A percentile compares a stretch with the other conserved stretches of the same genome.
Evolutionary conservation across 129 eudicot species (phyloP).

Genomic region (Saussurea involucrata): DNA sequence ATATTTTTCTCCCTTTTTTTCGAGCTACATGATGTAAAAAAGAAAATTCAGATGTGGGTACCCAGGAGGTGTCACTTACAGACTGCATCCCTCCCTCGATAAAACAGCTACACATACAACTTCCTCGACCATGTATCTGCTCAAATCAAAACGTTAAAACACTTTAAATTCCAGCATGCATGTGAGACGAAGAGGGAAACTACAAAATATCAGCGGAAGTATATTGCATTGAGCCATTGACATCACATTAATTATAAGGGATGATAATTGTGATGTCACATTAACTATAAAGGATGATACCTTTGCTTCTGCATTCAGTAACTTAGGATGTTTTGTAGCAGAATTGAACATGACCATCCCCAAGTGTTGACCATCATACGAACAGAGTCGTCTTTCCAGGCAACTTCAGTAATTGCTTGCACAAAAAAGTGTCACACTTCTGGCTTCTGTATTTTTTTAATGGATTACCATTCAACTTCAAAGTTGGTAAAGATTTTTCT

Average conservation of each 20-base stretch:
- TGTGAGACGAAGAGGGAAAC: background rate
- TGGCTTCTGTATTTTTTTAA: too few relatives aligned
- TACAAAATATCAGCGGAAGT: too few relatives aligned
- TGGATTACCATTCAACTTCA: background rate
- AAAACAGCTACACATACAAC: constrained; percentile 27
- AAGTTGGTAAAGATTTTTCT: background rate
- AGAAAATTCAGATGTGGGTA: constrained; percentile 33
- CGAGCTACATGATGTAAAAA: constrained; percentile 31
- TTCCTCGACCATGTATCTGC: constrained; percentile 45
- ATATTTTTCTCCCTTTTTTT: constrained; percentile 33
- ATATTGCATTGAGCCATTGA: background rate
- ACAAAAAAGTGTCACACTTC: too few relatives aligned
- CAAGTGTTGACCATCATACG: background rate
- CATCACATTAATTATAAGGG: background rate
- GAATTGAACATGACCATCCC: background rate
- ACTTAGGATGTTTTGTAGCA: background rate
- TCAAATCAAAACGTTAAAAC: background rate
- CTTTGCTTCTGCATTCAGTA: background rate
- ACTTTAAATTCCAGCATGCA: background rate
- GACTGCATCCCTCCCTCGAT: constrained; percentile 43
- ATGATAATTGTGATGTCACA: background rate
- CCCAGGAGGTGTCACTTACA: constrained; percentile 38
- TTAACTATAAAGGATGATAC: background rate
- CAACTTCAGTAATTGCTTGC: background rate
- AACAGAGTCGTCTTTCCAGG: background rate